phyloP scores from a whole-genome alignment of 352 stramenopile genomes.

The Peronosclerospora sorghi region DNA sequence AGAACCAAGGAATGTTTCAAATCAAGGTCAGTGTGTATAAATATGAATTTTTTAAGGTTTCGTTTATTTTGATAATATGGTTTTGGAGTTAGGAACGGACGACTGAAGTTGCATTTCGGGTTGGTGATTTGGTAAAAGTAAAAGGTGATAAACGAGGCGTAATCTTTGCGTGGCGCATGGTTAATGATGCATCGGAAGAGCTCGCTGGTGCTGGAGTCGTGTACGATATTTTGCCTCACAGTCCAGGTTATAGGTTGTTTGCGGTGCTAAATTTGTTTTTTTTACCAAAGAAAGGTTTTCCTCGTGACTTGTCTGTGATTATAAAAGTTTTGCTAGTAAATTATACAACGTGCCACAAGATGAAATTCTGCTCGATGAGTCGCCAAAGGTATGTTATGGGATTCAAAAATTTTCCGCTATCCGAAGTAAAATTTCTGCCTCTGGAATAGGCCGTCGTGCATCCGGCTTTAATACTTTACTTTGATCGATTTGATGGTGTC shows the following conservation, averaged over 20 bases:
- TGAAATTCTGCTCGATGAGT: conserved; percentile 27
- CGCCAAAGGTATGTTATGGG: conserved; percentile 29
- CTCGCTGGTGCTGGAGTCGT: conserved; percentile 31
- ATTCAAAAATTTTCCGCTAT: not conserved
- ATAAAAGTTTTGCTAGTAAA: conserved; percentile 33
- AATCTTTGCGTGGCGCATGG: conserved; percentile 47
- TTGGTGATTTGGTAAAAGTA: conserved; percentile 66
- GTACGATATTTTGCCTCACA: conserved; percentile 65
- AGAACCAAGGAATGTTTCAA: conserved; percentile 31
- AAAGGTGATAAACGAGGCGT: conserved; percentile 41
- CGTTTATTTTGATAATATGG: too few relatives aligned
- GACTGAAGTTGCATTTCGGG: too few relatives aligned
- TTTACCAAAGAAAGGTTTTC: not conserved
- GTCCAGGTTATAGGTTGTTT: conserved; percentile 30
- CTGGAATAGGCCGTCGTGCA: conserved; percentile 40
- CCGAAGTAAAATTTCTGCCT: not conserved
- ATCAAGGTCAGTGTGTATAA: conserved; percentile 29
- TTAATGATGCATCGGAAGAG: conserved; percentile 20
- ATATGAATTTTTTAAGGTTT: conserved; percentile 3
- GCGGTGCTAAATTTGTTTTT: not conserved
- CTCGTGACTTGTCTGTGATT: not conserved
- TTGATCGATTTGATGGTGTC: conserved; percentile 56
- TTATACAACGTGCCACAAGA: conserved; percentile 51
- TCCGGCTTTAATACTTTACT: conserved; percentile 58
- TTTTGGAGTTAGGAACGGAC: too few relatives aligned